These are phyloP conservation scores for Sphagnum tenellum DNA, from an alignment of 225 moss, liverwort and hornwort genomes.

Conservation along the genomic window DNA sequence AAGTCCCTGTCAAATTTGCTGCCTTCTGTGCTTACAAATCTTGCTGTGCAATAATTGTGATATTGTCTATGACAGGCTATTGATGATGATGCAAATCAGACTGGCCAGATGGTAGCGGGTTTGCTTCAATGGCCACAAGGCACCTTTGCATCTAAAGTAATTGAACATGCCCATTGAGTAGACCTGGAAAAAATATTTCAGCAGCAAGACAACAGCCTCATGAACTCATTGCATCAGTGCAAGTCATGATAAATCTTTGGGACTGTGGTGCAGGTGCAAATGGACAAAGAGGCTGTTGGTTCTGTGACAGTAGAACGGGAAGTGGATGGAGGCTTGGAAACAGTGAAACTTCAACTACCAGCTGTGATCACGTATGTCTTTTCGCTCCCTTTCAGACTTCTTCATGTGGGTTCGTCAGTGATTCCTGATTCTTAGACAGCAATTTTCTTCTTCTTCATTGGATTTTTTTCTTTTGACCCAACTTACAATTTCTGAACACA, in stretches of 20 bases:
- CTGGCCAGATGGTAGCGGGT: slow-evolving; percentile 98
- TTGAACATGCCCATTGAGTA: not conserved
- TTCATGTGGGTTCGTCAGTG: no score
- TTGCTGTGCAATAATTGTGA: no score
- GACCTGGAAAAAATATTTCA: not conserved
- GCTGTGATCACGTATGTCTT: slow-evolving; percentile 72
- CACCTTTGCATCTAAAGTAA: slow-evolving; percentile 82
- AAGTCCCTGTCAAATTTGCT: no score
- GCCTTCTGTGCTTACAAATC: no score
- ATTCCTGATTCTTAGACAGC: no score
- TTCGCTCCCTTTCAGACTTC: not conserved
- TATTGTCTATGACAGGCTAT: slow-evolving; percentile 51
- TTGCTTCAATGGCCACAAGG: slow-evolving; percentile 95
- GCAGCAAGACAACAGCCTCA: no score
- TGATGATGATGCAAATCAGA: slow-evolving; percentile 93
- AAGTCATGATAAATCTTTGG: not conserved
- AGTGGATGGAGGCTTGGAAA: slow-evolving; percentile 93
- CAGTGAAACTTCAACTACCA: slow-evolving; percentile 67
- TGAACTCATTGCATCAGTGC: not conserved
- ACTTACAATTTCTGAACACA: no score
- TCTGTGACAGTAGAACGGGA: slow-evolving; percentile 69
- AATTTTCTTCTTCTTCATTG: no score
- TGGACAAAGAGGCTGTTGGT: slow-evolving; percentile 38
- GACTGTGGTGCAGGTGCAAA: slow-evolving; percentile 32
- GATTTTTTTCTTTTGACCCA: no score